These are phyloP conservation scores for Psidium guajava DNA, from an alignment of 345 rosid species.

Conservation along the genomic window DNA sequence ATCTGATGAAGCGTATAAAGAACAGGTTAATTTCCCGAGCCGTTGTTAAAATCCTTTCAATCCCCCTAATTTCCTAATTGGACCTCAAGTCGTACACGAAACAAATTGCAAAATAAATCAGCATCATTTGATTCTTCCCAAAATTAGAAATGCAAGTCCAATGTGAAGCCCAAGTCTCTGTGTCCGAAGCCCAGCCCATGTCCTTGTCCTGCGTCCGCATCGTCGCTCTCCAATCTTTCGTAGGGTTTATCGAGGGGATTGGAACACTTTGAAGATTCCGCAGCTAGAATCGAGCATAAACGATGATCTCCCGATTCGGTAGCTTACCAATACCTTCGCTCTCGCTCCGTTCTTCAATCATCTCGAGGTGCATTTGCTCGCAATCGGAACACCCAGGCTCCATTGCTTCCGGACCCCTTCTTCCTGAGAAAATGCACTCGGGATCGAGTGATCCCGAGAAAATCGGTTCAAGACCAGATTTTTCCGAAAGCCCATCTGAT, in stretches of 20 bases:
- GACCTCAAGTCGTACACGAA: neutral
- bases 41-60: neutral
- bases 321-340: conserved; percentile 8
- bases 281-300: neutral
- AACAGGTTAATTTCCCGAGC: neutral
- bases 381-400: conserved; percentile 10
- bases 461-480: neutral
- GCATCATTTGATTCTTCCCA: neutral
- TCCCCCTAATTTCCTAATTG: neutral
- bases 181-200: neutral
- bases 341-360: conserved; percentile 8
- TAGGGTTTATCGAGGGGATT: neutral
- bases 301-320: conserved; percentile 18
- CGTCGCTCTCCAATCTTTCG: neutral
- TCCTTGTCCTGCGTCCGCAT: neutral
- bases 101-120: neutral
- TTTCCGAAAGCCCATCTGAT: neutral
- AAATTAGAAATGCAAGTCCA: neutral
- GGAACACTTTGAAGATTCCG: neutral
- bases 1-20: neutral
- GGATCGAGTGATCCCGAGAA: neutral
- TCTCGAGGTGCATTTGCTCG: conserved; percentile 27
- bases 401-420: neutral
- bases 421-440: conserved; percentile 4
- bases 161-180: neutral